Percentiles rank a stretch among this genome's conserved stretches.
phyloP scores from a whole-genome alignment of 306 rosid genomes.

The Echinosophora koreensis region DNA sequence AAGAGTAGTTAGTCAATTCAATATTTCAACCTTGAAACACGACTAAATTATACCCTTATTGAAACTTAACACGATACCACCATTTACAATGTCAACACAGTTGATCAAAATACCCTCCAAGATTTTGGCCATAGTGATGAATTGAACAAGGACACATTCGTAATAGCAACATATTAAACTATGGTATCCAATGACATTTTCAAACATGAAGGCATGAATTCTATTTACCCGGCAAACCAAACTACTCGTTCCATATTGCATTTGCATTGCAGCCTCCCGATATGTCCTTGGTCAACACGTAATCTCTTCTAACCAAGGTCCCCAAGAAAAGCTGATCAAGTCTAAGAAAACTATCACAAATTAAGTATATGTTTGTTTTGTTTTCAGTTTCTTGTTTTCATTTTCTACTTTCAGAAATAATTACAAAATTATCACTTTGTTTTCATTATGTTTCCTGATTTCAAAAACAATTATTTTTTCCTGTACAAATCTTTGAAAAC shows the following conservation, averaged over 20 bases:
- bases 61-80: background rate
- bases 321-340: background rate
- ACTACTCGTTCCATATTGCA: background rate
- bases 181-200: background rate
- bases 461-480: no score
- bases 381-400: no score
- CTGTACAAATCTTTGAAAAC: no score
- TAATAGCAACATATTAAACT: background rate
- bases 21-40: background rate
- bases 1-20: background rate
- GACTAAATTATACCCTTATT: background rate
- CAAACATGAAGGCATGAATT: background rate
- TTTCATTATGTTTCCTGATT: no score
- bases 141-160: background rate
- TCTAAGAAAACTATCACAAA: background rate
- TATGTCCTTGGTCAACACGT: slow-evolving; percentile 17
- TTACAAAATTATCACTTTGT: no score
- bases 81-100: background rate
- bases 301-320: background rate
- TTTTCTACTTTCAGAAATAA: no score
- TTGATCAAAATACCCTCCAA: background rate
- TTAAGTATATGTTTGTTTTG: no score
- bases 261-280: background rate
- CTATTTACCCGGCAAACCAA: background rate
- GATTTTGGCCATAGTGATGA: slow-evolving; percentile 6